Percentiles rank a stretch among this genome's conserved stretches.
These are phyloP conservation scores for Antonospora locustae DNA, from an alignment of 371 early-diverging fungal genomes.

Conservation along the genomic window DNA sequence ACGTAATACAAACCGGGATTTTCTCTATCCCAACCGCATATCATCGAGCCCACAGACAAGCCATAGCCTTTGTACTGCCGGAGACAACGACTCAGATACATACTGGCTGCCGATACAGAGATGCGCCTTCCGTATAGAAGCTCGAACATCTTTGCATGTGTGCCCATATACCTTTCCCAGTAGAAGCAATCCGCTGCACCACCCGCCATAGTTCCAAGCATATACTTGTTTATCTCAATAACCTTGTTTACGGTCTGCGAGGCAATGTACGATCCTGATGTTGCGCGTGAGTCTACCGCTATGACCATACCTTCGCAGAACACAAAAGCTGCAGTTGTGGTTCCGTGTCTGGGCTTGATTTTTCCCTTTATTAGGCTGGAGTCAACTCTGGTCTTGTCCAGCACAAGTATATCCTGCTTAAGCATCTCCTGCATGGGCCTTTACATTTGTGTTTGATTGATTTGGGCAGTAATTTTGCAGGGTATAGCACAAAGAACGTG, in stretches of 20 bases:
- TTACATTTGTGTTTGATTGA: background rate
- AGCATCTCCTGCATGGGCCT: conserved; percentile 16
- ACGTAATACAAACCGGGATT: conserved; percentile 92
- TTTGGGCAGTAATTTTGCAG: background rate
- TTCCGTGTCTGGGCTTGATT: conserved; percentile 69
- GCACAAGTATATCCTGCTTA: conserved; percentile 10
- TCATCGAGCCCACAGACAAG: conserved; percentile 96
- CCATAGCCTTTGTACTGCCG: conserved; percentile 94
- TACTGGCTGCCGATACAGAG: conserved; percentile 91
- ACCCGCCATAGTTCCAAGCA: conserved; percentile 98
- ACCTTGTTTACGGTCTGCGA: conserved; percentile 95
- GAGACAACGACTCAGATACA: conserved; percentile 80
- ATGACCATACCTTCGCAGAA: conserved; percentile 89
- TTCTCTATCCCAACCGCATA: conserved; percentile 94
- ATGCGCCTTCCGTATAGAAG: conserved; percentile 90
- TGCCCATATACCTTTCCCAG: conserved; percentile 94
- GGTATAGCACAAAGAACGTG: no score
- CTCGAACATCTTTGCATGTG: conserved; percentile 76
- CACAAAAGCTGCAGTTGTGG: conserved; percentile 95
- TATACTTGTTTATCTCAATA: conserved; percentile 93
- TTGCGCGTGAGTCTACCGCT: conserved; percentile 95
- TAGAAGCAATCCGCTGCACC: conserved; percentile 99
- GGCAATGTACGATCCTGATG: conserved; percentile 88
- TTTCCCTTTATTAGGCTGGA: conserved; percentile 1
- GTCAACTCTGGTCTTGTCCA: conserved; percentile 12